Evolutionary conservation across 805 yeast species (phyloP), one percentile per base, ranked within the genome.

Genomic region (Wickerhamiella cacticola): DNA sequence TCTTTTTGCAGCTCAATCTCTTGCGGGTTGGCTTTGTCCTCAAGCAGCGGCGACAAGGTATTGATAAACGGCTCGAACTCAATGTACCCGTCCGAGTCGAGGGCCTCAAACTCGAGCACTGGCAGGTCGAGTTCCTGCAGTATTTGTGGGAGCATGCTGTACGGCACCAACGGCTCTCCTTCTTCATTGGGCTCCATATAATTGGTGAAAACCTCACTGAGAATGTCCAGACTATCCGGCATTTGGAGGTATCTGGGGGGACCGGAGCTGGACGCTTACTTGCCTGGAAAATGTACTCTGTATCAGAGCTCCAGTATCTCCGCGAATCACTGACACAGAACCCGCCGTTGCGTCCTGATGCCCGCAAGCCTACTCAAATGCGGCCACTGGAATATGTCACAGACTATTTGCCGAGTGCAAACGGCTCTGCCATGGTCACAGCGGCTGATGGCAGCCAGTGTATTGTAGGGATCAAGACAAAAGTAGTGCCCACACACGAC

Each of bases 391-490:
- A 86, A 59, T 83, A 94, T 3, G 78, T 77, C 12, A 78, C 84
- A 6, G 80, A 80, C 44, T 82, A 89, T 56, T 69, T 92, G 50
- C 92, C 95, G 0, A 76, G 80, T 45, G 82, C 96, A 2, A 85
- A 89, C 65, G 98, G 98, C 12, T 87, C 96, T 1, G 82, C 96
- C 0, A 74, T 95, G 66, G 76, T 89, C 16, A 73, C 87, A 53
- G 74, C 86, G 28, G 73, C 82, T 43, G 97, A 89, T 63, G 97
- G 98, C 19, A 77, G 86, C 52, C 97, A 92, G 64, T 86, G 95
- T 57, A 80, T 92, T 28, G 89, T 86, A 4, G 92, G 96, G 59
- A 74, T 89, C 42, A 92, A 92, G 64, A 76, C 88, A 10, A 82
- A 82, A 57, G 96, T 88, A 2, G 82, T 84, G 13, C 43, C 45